Base-by-base conservation (phyloP, 2,329 filamentous ascomycete genomes). In the Verticillium klebahnii region DNA sequence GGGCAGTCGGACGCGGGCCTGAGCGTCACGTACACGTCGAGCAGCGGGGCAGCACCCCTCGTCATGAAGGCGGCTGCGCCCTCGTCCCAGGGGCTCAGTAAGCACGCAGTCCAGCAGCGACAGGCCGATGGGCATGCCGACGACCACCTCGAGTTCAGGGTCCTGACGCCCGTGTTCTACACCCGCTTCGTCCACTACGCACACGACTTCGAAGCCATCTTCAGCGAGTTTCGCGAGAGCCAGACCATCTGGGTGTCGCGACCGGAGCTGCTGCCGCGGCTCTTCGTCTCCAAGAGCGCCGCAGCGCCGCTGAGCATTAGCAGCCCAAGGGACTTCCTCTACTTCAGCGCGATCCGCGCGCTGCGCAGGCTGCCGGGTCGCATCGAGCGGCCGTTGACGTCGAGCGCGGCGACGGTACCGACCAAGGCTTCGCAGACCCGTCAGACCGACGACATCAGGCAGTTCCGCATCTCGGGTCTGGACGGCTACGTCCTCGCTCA, bases 101-200 rank as follows among this genome's bases (percentile, higher is more conserved):
- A 50, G 45, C 45, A 23, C 45, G 19, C 19, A 14, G 19, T 11
- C 6, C 45, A 12, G 45, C 71, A 14, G 62, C 3, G 69, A 75
- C 15, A 77, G 80, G 65, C 67, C 73, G 31, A 77, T 81, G 64
- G 66, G 65, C 23, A 81, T 78, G 5, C 62, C 68, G 5, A 36
- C 58, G 73, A 79, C 25, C 72, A 79, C 0, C 58, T 89, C 6
- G 82, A 84, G 54, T 74, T 91, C 57, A 82, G 81, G 60, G 76
- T 91, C 5, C 71, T 89, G 23, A 88, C 85, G 0, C 88, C 89
- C 1, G 78, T 76, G 0, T 92, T 92, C 69, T 92, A 92, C 74
- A 80, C 83, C 14, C 82, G 87, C 32, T 86, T 91, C 57, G 78
- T 87, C 0, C 80, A 84, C 65, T 90, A 91, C 68, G 77, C 83